These are phyloP conservation scores for Mortierella polycephala DNA, from an alignment of 371 early-diverging fungal genomes.

Conservation along the genomic window DNA sequence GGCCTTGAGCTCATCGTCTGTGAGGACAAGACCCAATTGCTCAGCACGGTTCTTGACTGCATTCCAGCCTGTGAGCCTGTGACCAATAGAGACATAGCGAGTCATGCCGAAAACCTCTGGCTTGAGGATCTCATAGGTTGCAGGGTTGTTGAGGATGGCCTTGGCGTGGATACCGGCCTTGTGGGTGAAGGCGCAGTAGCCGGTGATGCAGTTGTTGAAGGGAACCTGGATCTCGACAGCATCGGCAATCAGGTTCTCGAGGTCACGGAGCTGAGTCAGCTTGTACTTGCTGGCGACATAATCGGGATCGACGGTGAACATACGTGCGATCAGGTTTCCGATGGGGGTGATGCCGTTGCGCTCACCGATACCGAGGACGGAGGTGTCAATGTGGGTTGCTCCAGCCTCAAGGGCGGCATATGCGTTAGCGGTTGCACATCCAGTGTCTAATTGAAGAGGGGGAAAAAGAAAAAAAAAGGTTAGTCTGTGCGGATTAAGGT, in stretches of 20 bases:
- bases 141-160: slow-evolving; percentile 97
- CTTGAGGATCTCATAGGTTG: slow-evolving; percentile 95
- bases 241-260: slow-evolving; percentile 95
- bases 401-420: slow-evolving; percentile 96
- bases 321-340: slow-evolving; percentile 93
- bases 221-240: slow-evolving; percentile 95
- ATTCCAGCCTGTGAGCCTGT: slow-evolving; percentile 97
- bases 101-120: slow-evolving; percentile 98
- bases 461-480: not conserved
- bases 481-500: not conserved
- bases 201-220: slow-evolving; percentile 98
- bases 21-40: slow-evolving; percentile 84
- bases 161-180: slow-evolving; percentile 99
- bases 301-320: slow-evolving; percentile 92
- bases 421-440: slow-evolving; percentile 97
- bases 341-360: slow-evolving; percentile 97
- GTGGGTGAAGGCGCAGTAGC: slow-evolving; percentile 97
- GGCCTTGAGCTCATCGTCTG: slow-evolving; percentile 91
- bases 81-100: slow-evolving; percentile 96
- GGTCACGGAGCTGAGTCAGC: slow-evolving; percentile 88
- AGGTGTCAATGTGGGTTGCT: slow-evolving; percentile 97
- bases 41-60: slow-evolving; percentile 97
- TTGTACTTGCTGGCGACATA: slow-evolving; percentile 93
- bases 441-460: slow-evolving; percentile 76
- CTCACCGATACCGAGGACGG: slow-evolving; percentile 97